These are phyloP conservation scores for Irpex sp. DNA, from an alignment of 1,284 basidiomycete species.

Conservation along the genomic window DNA sequence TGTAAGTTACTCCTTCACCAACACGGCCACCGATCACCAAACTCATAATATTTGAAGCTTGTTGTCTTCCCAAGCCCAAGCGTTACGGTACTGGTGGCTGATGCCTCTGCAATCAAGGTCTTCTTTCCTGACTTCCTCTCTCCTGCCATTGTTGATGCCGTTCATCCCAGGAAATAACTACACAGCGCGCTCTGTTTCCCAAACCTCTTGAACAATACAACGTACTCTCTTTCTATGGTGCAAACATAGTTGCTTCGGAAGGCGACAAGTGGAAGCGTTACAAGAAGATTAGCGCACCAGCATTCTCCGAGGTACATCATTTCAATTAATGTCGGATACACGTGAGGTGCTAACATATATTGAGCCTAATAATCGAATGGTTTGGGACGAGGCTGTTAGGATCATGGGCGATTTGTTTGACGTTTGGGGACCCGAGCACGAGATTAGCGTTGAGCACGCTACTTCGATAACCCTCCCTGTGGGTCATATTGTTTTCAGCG, in stretches of 20 bases:
- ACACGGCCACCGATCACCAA: background rate
- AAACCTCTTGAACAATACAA: constrained; percentile 28
- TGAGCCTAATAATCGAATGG: constrained; percentile 48
- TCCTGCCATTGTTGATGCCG: background rate
- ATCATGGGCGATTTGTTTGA: constrained; percentile 30
- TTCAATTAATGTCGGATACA: background rate
- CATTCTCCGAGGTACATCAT: constrained; percentile 8
- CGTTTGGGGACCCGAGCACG: constrained; percentile 26
- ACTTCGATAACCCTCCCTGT: constrained; percentile 41
- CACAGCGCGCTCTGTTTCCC: constrained; percentile 21
- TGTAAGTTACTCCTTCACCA: background rate
- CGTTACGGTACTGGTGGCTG: background rate
- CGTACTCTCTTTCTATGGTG: constrained; percentile 33
- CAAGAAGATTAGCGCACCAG: constrained; percentile 6
- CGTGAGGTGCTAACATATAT: no score
- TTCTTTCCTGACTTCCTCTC: background rate
- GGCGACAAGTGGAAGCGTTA: constrained; percentile 46
- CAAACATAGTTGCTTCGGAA: constrained; percentile 50
- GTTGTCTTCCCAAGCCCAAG: background rate
- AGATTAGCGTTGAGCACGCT: constrained; percentile 24
- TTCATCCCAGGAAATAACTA: constrained; percentile 7
- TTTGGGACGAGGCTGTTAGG: constrained; percentile 46
- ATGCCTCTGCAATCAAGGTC: constrained; percentile 10
- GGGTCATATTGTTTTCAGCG: constrained; percentile 7
- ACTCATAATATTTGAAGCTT: background rate